Evolutionary conservation across 2,329 filamentous ascomycete genomes (phyloP), one percentile per base, ranked within the genome.

Genomic region (Celoporthe dispersa): DNA sequence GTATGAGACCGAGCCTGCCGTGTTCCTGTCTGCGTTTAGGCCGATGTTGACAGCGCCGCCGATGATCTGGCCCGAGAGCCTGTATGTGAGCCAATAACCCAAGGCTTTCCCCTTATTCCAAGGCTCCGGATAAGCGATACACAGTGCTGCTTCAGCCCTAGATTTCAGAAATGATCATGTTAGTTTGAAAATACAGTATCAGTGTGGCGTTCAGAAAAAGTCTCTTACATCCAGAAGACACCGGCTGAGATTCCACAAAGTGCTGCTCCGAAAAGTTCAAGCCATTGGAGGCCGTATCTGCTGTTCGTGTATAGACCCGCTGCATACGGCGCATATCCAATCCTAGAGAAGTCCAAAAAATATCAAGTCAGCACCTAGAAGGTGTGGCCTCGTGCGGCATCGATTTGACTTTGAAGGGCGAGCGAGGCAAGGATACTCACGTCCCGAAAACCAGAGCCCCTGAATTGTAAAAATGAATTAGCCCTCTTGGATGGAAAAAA

Each of bases 251-350:
- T 84, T 25, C 91, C 91, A 72, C 91, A 93, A 0, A 91, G 81
- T 0, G 90, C 90, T 0, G 90, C 90, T 0, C 91, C 91, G 11
- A 93, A 78, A 0, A 93, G 83, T 0, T 90, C 85, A 12, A 93
- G 84, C 91, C 91, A 94, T 73, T 90, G 86, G 0, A 81, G 88
- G 1, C 89, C 90, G 74, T 86, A 93, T 0, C 91, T 85, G 76
- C 92, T 93, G 78, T 93, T 92, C 3, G 86, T 88, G 77, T 93
- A 93, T 0, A 93, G 80, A 0, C 90, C 91, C 0, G 91, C 91
- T 0, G 91, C 90, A 72, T 87, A 94, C 0, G 90, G 90, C 2
- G 91, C 89, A 73, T 91, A 94, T 0, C 91, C 91, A 59, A 92
- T 80, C 0, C 83, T 84, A 37, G 59, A 62, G 11, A 31, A 19